These are phyloP conservation scores for Sedum album DNA, from an alignment of 164 flowering plant species.

Conservation along the genomic window DNA sequence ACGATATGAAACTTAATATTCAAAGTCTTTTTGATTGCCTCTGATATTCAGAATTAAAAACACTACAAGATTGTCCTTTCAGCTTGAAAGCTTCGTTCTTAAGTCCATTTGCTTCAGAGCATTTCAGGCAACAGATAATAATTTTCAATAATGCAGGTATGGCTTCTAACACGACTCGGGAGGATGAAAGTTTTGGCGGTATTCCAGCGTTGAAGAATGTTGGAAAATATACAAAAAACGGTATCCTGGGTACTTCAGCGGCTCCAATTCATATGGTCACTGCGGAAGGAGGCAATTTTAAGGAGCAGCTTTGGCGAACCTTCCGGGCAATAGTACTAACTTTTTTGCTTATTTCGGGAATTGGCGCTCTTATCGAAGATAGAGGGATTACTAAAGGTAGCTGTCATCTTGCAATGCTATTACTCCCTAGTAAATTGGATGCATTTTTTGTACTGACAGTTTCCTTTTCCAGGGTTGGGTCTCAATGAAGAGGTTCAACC, in stretches of 20 bases:
- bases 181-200: slow-evolving; percentile 49
- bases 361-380: slow-evolving; percentile 83
- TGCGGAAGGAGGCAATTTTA: slow-evolving; percentile 66
- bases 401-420: neutral
- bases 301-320: slow-evolving; percentile 87
- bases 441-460: neutral
- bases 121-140: neutral
- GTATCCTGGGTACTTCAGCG: slow-evolving; percentile 69
- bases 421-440: neutral
- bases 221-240: slow-evolving; percentile 65
- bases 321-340: too few relatives aligned
- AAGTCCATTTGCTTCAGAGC: neutral
- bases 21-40: neutral
- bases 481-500: slow-evolving; percentile 93
- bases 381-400: slow-evolving; percentile 84
- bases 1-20: neutral
- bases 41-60: too few relatives aligned
- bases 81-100: neutral
- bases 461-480: slow-evolving; percentile 57
- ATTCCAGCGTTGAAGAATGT: slow-evolving; percentile 58
- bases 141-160: neutral
- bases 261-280: slow-evolving; percentile 91
- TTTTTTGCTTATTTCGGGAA: slow-evolving; percentile 74
- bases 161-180: slow-evolving; percentile 22
- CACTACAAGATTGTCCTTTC: neutral